Conservation (phyloP, 179 eudicot genomes). For the Heliamphora pulchella region DNA sequence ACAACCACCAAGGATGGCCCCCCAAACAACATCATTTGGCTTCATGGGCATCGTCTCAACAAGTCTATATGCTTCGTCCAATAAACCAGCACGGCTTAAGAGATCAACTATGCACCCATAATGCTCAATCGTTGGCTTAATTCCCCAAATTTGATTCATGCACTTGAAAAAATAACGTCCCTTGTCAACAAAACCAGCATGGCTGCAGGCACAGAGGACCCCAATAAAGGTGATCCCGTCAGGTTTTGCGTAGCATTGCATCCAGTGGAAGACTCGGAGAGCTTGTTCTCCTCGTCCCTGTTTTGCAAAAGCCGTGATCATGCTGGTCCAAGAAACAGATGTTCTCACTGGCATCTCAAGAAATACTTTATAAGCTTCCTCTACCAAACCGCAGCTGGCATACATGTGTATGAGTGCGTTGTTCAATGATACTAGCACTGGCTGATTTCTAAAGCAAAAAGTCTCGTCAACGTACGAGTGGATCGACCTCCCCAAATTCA, state of each 20-base stretch:
- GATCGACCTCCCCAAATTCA: constrained; percentile 46
- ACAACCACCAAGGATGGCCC: constrained; percentile 57
- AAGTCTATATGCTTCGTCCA: constrained; percentile 42
- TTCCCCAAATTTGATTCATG: constrained; percentile 38
- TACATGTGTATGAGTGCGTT: constrained; percentile 63
- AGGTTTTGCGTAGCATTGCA: constrained; percentile 37
- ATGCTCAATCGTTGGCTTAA: constrained; percentile 50
- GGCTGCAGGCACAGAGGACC: constrained; percentile 59
- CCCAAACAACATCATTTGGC: constrained; percentile 55
- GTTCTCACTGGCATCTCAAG: constrained; percentile 33
- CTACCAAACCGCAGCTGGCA: constrained; percentile 48
- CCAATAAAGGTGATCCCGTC: constrained; percentile 47
- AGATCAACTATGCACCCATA: constrained; percentile 63
- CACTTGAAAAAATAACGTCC: constrained; percentile 33
- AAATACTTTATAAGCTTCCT: constrained; percentile 47
- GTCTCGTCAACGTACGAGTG: constrained; percentile 30
- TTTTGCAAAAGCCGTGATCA: constrained; percentile 53
- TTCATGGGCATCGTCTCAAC: constrained; percentile 49
- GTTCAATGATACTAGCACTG: constrained; percentile 24
- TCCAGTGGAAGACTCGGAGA: constrained; percentile 30
- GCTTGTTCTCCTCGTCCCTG: constrained; percentile 50
- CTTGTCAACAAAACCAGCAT: constrained; percentile 42
- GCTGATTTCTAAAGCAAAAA: constrained; percentile 15
- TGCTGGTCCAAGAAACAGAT: constrained; percentile 53
- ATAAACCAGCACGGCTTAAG: constrained; percentile 49